Conservation (phyloP, 495 filamentous ascomycete genomes). For the Podospora pseudoanserina region DNA sequence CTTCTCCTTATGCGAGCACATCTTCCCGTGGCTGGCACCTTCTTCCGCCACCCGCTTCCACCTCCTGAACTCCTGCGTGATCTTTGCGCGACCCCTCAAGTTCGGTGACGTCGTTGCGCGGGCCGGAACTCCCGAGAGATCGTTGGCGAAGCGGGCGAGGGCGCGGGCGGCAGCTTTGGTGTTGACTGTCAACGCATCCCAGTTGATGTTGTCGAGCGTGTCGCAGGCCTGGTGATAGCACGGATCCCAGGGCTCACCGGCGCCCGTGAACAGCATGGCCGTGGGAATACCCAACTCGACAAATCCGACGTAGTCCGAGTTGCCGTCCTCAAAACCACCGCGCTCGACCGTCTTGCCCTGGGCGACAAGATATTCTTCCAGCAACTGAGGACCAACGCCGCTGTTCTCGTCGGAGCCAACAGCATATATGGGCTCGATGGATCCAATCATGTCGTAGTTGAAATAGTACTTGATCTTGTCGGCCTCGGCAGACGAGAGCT, state of each 20-base stretch:
- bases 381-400: slow-evolving; percentile 32
- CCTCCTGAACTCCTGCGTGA: slow-evolving; percentile 15
- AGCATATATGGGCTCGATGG: slow-evolving; percentile 61
- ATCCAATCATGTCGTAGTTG: slow-evolving; percentile 78
- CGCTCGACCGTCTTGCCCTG: slow-evolving; percentile 30
- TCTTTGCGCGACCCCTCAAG: slow-evolving; percentile 19
- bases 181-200: slow-evolving; percentile 57
- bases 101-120: slow-evolving; percentile 24
- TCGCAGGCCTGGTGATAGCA: slow-evolving; percentile 64
- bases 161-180: slow-evolving; percentile 56
- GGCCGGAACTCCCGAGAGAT: slow-evolving; percentile 40
- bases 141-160: slow-evolving; percentile 47
- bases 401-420: slow-evolving; percentile 47
- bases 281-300: slow-evolving; percentile 56
- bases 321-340: slow-evolving; percentile 52
- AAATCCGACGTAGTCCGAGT: slow-evolving; percentile 65
- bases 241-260: slow-evolving; percentile 54
- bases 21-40: slow-evolving; percentile 8
- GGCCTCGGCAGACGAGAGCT: slow-evolving; percentile 36
- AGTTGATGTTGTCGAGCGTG: slow-evolving; percentile 55
- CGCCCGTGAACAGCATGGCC: slow-evolving; percentile 63
- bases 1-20: slow-evolving; percentile 21
- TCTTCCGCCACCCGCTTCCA: slow-evolving; percentile 20
- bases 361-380: slow-evolving; percentile 30
- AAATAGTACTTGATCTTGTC: slow-evolving; percentile 63